A percentile compares a stretch with the other conserved stretches of the same genome.
Conservation (phyloP, 2,329 filamentous ascomycete genomes). For the Colletotrichum neosansevieriae region DNA sequence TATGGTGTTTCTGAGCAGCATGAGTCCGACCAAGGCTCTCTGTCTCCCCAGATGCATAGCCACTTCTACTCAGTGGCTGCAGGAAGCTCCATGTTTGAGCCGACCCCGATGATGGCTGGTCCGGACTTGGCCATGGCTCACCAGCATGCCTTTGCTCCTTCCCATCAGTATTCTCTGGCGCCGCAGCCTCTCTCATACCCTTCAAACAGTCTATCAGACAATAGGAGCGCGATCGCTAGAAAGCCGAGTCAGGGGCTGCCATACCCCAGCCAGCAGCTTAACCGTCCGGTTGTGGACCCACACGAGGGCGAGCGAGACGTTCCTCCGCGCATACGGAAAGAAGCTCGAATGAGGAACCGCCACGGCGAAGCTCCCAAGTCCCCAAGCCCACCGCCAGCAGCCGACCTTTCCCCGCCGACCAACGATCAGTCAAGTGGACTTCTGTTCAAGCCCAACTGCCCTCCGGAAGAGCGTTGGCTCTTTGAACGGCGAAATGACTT, state of each 20-base stretch:
- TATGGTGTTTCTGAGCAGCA: constrained; percentile 49
- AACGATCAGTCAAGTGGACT: constrained; percentile 45
- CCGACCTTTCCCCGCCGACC: not conserved
- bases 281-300: constrained; percentile 3
- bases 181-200: constrained; percentile 8
- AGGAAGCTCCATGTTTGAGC: not conserved
- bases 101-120: not conserved
- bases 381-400: constrained; percentile 1
- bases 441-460: constrained; percentile 58
- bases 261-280: constrained; percentile 31
- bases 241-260: constrained; percentile 13
- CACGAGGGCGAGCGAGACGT: not conserved
- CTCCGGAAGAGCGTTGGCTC: constrained; percentile 61
- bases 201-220: not conserved
- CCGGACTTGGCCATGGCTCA: constrained; percentile 29
- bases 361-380: not conserved
- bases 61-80: constrained; percentile 10
- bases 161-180: constrained; percentile 16
- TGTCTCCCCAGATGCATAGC: constrained; percentile 17
- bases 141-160: constrained; percentile 6
- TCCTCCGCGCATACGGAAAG: not conserved
- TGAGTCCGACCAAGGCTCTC: constrained; percentile 29
- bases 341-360: constrained; percentile 20
- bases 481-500: constrained; percentile 61
- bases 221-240: constrained; percentile 1